phyloP scores from a whole-genome alignment of 306 rosid genomes.

The Purshia tridentata region DNA sequence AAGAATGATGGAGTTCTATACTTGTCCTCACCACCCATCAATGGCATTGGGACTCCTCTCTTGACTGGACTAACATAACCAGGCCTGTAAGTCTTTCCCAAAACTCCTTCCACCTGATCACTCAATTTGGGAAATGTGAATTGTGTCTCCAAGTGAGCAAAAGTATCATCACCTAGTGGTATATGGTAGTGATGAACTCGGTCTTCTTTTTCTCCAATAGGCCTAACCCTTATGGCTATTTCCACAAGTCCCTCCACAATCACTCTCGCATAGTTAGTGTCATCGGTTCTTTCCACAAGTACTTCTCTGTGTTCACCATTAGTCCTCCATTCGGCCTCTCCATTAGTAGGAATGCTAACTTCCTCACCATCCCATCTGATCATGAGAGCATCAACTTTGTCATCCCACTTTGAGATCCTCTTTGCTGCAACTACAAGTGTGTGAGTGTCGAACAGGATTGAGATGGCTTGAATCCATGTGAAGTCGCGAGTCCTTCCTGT shows the following conservation, averaged over 20 bases:
- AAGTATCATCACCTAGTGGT: constrained; percentile 49
- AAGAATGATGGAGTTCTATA: constrained; percentile 52
- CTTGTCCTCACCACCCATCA: constrained; percentile 77
- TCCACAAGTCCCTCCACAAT: constrained; percentile 49
- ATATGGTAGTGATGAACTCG: constrained; percentile 59
- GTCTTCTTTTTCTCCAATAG: constrained; percentile 61
- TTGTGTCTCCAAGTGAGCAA: constrained; percentile 69
- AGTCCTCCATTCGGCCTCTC: constrained; percentile 57
- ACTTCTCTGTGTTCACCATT: constrained; percentile 48
- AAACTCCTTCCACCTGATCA: constrained; percentile 55
- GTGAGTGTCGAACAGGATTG: constrained; percentile 63
- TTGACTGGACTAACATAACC: constrained; percentile 68
- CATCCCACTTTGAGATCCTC: constrained; percentile 57
- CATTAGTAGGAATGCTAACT: constrained; percentile 38
- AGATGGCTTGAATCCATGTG: constrained; percentile 73
- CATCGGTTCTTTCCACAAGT: constrained; percentile 64
- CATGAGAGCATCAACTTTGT: constrained; percentile 44
- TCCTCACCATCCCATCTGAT: constrained; percentile 53
- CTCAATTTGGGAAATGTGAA: constrained; percentile 47
- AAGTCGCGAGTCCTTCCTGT: constrained; percentile 73
- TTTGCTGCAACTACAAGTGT: constrained; percentile 59
- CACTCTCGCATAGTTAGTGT: constrained; percentile 49
- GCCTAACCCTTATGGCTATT: constrained; percentile 52
- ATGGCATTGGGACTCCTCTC: constrained; percentile 72
- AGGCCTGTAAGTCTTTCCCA: constrained; percentile 72